Conservation (phyloP, 768 basidiomycete species). For the Rhizopogon roseolus region DNA sequence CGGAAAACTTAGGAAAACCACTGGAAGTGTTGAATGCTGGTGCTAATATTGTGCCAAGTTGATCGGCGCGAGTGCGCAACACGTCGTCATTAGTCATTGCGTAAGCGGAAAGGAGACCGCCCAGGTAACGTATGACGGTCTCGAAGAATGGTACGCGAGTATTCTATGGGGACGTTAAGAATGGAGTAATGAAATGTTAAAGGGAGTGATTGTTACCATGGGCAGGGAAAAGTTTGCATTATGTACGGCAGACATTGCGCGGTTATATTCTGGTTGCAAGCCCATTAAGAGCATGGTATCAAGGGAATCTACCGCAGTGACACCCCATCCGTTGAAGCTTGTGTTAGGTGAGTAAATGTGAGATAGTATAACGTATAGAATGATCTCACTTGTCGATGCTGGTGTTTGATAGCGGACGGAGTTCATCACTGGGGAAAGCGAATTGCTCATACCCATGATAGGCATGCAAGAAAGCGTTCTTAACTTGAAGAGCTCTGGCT, state of each 20-base stretch:
- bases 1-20: slow-evolving; percentile 67
- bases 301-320: slow-evolving; percentile 75
- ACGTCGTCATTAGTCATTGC: slow-evolving; percentile 63
- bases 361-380: background rate
- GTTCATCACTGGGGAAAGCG: slow-evolving; percentile 62
- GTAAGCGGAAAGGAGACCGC: slow-evolving; percentile 81
- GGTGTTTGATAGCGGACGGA: slow-evolving; percentile 46
- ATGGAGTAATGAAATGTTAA: background rate
- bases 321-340: slow-evolving; percentile 80
- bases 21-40: slow-evolving; percentile 66
- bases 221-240: slow-evolving; percentile 45
- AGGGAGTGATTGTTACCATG: slow-evolving; percentile 28
- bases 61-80: slow-evolving; percentile 67
- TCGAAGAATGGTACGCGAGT: slow-evolving; percentile 62
- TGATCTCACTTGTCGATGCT: slow-evolving; percentile 45
- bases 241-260: slow-evolving; percentile 52
- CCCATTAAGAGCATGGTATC: slow-evolving; percentile 86
- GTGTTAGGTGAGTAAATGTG: background rate
- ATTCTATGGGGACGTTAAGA: slow-evolving; percentile 14
- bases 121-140: slow-evolving; percentile 87
- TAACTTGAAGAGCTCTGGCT: slow-evolving; percentile 50
- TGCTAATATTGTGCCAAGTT: slow-evolving; percentile 69
- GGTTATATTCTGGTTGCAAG: slow-evolving; percentile 61
- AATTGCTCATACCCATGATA: slow-evolving; percentile 61
- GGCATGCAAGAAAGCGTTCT: slow-evolving; percentile 59